Evolutionary conservation across 371 early-diverging fungal species (phyloP).

Genomic region (Parasitella parasitica): DNA sequence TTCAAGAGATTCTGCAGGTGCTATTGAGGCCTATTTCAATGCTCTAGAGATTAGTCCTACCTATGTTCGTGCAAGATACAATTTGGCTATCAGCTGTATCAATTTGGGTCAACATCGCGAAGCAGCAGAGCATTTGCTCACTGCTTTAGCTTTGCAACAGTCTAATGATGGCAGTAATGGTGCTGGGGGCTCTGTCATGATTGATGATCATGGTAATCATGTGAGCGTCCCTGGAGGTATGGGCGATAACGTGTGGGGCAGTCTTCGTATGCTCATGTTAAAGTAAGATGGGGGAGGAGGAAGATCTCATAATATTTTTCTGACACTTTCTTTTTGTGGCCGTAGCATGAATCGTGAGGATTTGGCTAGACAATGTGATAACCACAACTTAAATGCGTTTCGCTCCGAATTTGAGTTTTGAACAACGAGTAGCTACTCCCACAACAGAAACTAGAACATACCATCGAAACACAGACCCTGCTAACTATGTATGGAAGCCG

Average conservation of each 20-base stretch:
- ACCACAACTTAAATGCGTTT: conserved; percentile 69
- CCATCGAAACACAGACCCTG: not conserved
- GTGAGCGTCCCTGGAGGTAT: conserved; percentile 49
- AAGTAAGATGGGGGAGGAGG: no score
- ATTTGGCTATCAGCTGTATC: conserved; percentile 88
- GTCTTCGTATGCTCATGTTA: conserved; percentile 77
- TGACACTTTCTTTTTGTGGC: no score
- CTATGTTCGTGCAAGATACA: conserved; percentile 92
- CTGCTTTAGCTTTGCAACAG: conserved; percentile 77
- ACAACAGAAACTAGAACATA: not conserved
- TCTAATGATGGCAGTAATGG: conserved; percentile 58
- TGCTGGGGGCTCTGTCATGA: conserved; percentile 64
- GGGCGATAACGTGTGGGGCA: conserved; percentile 79
- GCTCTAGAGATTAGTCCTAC: conserved; percentile 90
- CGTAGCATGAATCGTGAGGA: conserved; percentile 65
- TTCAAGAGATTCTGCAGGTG: conserved; percentile 65
- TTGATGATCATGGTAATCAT: conserved; percentile 26
- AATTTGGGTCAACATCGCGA: conserved; percentile 83
- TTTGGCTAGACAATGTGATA: conserved; percentile 68
- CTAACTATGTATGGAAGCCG: conserved; percentile 17
- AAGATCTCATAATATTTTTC: no score
- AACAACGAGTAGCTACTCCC: not conserved
- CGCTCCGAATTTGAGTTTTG: conserved; percentile 79
- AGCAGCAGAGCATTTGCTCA: conserved; percentile 87
- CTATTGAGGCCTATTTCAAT: conserved; percentile 87